Base-by-base conservation (phyloP, 768 basidiomycete species). In the Amanita brunnescens region DNA sequence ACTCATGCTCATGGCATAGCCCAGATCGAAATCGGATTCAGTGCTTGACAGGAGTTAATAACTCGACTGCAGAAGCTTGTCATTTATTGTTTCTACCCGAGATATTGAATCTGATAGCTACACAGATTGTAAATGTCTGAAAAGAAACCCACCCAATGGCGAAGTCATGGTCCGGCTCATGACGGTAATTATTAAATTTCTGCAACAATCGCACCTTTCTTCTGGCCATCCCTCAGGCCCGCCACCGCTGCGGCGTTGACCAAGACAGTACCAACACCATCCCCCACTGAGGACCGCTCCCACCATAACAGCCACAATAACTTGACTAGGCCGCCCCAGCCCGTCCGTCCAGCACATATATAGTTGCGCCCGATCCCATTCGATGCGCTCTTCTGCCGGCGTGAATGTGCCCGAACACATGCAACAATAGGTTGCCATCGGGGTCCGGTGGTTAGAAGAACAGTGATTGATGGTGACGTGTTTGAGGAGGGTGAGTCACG, bases 401-500 rank as follows among this genome's bases (percentile, higher is more conserved):
- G 34, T 47, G 46, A 33, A 47, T 34, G 12, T 47, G 46, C 21
- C 46, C 46, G n/a, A 47, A 47, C 30, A 47, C 46, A 14, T 37
- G 34, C 34, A 47, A 34, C 46, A n/a, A n/a, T n/a, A n/a, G n/a
- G n/a, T n/a, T n/a, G n/a, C n/a, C n/a, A n/a, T n/a, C n/a, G n/a
- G n/a, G n/a, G n/a, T n/a, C n/a, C n/a, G n/a, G n/a, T n/a, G n/a
- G n/a, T n/a, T n/a, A n/a, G n/a, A n/a, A n/a, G n/a, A n/a, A n/a
- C n/a, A n/a, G n/a, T n/a, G n/a, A n/a, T n/a, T n/a, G 53, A 50
- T 33, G 45, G 38, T 3, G 65, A 67, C 48, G 54, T 66, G 30
- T 68, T 64, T 54, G 56, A 59, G 34, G 68, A 73, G 4, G 9
- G 21, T 56, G 61, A 39, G 54, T 59, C 29, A 57, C 7, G n/a